Evolutionary conservation across 2,329 filamentous ascomycete genomes (phyloP), one percentile per base, ranked within the genome.

Genomic region (Cordyceps fumosorosea): DNA sequence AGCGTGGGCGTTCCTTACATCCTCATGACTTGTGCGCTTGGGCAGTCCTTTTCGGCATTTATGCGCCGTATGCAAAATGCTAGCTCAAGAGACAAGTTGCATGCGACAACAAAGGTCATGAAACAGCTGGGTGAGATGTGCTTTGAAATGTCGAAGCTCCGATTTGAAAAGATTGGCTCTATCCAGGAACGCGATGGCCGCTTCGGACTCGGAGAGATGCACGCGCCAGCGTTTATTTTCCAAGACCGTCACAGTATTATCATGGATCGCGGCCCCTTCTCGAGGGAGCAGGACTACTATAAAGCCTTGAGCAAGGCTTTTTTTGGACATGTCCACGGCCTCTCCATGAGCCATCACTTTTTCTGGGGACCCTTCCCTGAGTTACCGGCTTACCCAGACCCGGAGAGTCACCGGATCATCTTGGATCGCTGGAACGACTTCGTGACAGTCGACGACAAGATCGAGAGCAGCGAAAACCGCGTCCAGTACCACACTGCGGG

Each of bases 401-500:
- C 14, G 1, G 1, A 16, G 18, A 56, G 18, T 24, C 45, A 56
- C 42, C 10, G 20, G 2, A 20, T 20, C 16, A 24, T 29, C 20
- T 3, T 47, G 11, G 54, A 56, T 34, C 54, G 40, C 42, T 56
- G 54, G 54, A 56, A 34, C 12, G 40, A 47, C 16, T 56, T 56
- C 42, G 16, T 56, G 26, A 32, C 54, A 20, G 18, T 56, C 16
- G 42, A 45, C 34, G 42, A 45, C 40, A 56, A 56, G 54, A 56
- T 56, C 45, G 42, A 56, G 40, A 45, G 54, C 42, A 32, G 42
- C 7, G 54, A 56, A 14, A 56, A 56, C 26, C 54, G 54, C 42
- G 32, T 56, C 18, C 54, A 56, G 40, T 56, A 56, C 26, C 54
- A 56, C 40, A 56, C 54, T 16, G 42, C 54, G 11, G 54, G 54